These are phyloP conservation scores for Suhomyces terraborum DNA, from an alignment of 1,139 yeast genomes.

Conservation along the genomic window DNA sequence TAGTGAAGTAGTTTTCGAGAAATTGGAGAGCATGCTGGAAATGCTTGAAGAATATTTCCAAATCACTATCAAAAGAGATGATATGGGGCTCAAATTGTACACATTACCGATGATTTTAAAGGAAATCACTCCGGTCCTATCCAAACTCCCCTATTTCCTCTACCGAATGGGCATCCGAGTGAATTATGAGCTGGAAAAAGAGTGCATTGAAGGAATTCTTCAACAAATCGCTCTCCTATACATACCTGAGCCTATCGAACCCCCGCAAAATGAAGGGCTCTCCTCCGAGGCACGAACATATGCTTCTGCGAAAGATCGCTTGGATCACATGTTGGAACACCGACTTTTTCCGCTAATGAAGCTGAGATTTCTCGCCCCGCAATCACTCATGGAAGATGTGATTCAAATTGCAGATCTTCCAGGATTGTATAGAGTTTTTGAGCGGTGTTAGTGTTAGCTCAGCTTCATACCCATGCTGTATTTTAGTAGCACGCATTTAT, in stretches of 20 bases:
- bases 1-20: constrained; percentile 23
- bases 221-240: constrained; percentile 72
- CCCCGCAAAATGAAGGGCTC: background rate
- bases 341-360: constrained; percentile 68
- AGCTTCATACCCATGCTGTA: background rate
- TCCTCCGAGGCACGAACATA: background rate
- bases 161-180: constrained; percentile 60
- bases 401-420: constrained; percentile 91
- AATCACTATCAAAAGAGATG: constrained; percentile 40
- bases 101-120: constrained; percentile 70
- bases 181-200: constrained; percentile 65
- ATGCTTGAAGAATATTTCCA: constrained; percentile 84
- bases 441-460: constrained; percentile 81
- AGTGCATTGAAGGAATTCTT: constrained; percentile 66
- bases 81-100: constrained; percentile 34
- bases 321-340: constrained; percentile 51
- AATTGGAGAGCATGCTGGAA: constrained; percentile 54
- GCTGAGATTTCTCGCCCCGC: constrained; percentile 66
- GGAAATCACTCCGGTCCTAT: constrained; percentile 61
- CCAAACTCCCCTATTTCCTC: constrained; percentile 68
- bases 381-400: constrained; percentile 51
- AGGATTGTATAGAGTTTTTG: constrained; percentile 87
- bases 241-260: constrained; percentile 56
- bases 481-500: no score
- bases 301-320: constrained; percentile 15